phyloP scores from a whole-genome alignment of 169 alveolate genomes.

The Plasmodium gaboni region DNA sequence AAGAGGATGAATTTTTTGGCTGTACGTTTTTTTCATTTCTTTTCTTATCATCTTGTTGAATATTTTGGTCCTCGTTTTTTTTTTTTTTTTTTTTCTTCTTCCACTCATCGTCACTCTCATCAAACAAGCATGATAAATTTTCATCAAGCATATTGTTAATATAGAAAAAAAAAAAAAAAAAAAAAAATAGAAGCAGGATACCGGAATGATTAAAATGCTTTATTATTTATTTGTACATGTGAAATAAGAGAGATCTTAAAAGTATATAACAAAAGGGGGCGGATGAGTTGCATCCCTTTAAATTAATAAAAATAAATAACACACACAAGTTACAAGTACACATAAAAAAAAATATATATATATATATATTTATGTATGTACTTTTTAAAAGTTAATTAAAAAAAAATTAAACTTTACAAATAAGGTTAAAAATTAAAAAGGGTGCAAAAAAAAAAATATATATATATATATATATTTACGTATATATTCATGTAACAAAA shows the following conservation, averaged over 20 bases:
- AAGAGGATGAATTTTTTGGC: conserved; percentile 7
- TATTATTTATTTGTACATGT: no score
- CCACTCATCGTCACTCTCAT: conserved; percentile 74
- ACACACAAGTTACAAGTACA: background rate
- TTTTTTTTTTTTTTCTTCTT: conserved; percentile 16
- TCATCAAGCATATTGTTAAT: conserved; percentile 61
- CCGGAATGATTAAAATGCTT: background rate
- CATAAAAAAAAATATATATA: background rate
- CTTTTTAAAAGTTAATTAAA: no score
- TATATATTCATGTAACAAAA: background rate
- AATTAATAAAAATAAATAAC: background rate
- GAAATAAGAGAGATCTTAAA: no score
- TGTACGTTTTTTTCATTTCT: conserved; percentile 4
- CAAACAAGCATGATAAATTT: conserved; percentile 72
- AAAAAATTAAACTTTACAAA: no score
- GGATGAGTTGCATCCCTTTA: no score
- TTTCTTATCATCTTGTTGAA: background rate
- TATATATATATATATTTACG: background rate
- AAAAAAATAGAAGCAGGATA: background rate
- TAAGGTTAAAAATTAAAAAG: background rate
- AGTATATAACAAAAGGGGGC: no score
- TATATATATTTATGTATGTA: no score
- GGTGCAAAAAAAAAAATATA: background rate
- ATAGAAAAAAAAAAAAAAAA: background rate
- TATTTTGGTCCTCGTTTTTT: background rate